Percentiles rank a stretch among this genome's conserved stretches.
phyloP scores from a whole-genome alignment of 2,329 filamentous ascomycete genomes.

The Esteya vermicola region DNA sequence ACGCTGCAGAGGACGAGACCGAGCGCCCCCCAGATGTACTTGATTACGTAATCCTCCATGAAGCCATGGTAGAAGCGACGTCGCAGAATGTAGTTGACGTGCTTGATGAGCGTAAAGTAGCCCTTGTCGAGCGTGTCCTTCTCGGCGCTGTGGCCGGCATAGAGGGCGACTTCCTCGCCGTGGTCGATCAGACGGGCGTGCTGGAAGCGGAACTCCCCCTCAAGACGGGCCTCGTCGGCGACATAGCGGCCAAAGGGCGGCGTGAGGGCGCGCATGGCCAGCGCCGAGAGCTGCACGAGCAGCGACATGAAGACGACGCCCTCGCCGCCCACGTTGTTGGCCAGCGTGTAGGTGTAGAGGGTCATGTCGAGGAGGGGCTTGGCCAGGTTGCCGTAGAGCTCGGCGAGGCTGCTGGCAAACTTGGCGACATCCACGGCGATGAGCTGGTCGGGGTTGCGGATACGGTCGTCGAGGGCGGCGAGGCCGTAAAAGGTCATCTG shows the following conservation, averaged over 20 bases:
- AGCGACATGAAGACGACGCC: conserved; percentile 91
- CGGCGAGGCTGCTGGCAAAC: conserved; percentile 88
- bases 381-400: conserved; percentile 90
- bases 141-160: conserved; percentile 81
- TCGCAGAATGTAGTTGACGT: conserved; percentile 89
- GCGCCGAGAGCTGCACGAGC: conserved; percentile 83
- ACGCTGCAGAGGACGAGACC: conserved; percentile 86
- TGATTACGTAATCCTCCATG: conserved; percentile 99
- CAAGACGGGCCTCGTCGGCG: conserved; percentile 83
- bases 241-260: conserved; percentile 97
- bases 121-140: conserved; percentile 96
- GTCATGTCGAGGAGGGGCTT: conserved; percentile 90
- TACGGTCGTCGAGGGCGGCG: conserved; percentile 86
- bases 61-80: conserved; percentile 93
- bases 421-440: conserved; percentile 94
- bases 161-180: conserved; percentile 86
- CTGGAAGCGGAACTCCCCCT: conserved; percentile 93
- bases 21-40: conserved; percentile 96
- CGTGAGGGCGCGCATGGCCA: conserved; percentile 84
- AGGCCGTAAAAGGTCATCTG: conserved; percentile 97
- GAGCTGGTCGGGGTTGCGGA: conserved; percentile 96
- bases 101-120: conserved; percentile 97
- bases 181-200: conserved; percentile 93
- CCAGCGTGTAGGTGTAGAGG: conserved; percentile 91
- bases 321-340: conserved; percentile 89